phyloP scores from a whole-genome alignment of 192 early-diverging fungal species.

The Entomortierella chlamydospora region DNA sequence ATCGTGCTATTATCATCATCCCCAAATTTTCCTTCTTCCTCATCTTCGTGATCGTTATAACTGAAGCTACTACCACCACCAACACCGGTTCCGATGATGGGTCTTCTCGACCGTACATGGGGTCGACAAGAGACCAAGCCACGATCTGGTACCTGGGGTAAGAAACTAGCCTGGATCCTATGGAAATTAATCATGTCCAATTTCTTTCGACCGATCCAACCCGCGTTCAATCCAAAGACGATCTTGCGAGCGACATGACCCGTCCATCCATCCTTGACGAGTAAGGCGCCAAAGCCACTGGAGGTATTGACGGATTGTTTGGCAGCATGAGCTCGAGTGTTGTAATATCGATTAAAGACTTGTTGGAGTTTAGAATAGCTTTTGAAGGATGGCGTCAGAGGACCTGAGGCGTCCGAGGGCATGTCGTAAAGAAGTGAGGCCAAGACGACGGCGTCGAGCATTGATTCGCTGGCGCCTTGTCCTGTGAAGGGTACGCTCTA shows the following conservation, averaged over 20 bases:
- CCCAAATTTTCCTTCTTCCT: neutral
- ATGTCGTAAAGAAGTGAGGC: constrained; percentile 30
- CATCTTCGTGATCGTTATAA: neutral
- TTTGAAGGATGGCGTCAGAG: neutral
- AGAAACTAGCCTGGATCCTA: constrained; percentile 23
- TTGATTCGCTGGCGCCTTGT: constrained; percentile 27
- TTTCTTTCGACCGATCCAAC: neutral
- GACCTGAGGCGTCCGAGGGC: neutral
- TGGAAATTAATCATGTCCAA: constrained; percentile 9
- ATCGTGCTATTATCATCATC: neutral
- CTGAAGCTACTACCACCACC: no score
- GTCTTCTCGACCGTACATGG: neutral
- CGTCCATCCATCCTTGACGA: constrained; percentile 14
- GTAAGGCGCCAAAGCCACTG: constrained; percentile 1
- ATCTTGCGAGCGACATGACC: constrained; percentile 3
- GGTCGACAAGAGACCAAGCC: constrained; percentile 3
- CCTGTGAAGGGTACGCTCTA: constrained; percentile 22
- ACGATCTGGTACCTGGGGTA: constrained; percentile 7
- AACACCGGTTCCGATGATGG: neutral
- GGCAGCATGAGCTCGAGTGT: neutral
- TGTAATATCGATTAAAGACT: constrained; percentile 12
- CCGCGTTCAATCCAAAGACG: neutral
- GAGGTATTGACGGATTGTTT: constrained; percentile 17
- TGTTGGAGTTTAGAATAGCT: neutral
- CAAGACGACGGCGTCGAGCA: constrained; percentile 21